Base-by-base conservation (phyloP, 345 rosid genomes). In the Boechera stricta region DNA sequence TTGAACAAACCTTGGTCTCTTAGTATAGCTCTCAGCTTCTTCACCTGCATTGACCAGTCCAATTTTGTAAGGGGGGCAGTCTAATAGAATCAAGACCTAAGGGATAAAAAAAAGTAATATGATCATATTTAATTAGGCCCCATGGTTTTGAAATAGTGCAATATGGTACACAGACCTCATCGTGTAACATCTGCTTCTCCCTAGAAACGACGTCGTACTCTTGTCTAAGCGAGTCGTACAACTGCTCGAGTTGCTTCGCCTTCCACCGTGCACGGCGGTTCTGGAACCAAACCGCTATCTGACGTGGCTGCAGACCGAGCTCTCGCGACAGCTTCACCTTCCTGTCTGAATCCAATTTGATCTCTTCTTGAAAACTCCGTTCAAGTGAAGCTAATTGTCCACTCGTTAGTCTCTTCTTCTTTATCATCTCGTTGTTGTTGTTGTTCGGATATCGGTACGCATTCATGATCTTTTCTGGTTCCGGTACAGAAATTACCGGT, bases 241-340 rank as follows among this genome's bases (percentile, higher is more conserved):
- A 79, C 63, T 87, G 89, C 79, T 91, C 97, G 10, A 94, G 92
- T 67, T 90, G 96, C 84, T 91, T 91, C 2, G 90, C 82, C 75
- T 91, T 94, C 98, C 97, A 91, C 16, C 97, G 66, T 32, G 97
- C 94, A 15, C 97, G 90, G 41, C 92, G 84, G 80, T 90, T 91
- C 55, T 91, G 98, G 80, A 93, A 93, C 98, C 98, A 94, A 52
- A 94, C 91, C 10, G 97, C 96, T 54, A 91, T 85, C 82, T 94
- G 98, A 64, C 98, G 84, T 9, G 97, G 98, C 81, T 91, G 96
- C 18, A 91, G 80, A 69, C 97, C 97, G 31, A 94, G 88, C 49
- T 94, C 97, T 29, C 88, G 82, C 6, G 98, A 90, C 48, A 94
- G 86, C 85, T 84, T 89, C 84, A 90, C 81, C 64, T 93, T 91